These are phyloP conservation scores for Staphylotrichum tortipilum DNA, from an alignment of 495 filamentous ascomycete species.

Conservation along the genomic window DNA sequence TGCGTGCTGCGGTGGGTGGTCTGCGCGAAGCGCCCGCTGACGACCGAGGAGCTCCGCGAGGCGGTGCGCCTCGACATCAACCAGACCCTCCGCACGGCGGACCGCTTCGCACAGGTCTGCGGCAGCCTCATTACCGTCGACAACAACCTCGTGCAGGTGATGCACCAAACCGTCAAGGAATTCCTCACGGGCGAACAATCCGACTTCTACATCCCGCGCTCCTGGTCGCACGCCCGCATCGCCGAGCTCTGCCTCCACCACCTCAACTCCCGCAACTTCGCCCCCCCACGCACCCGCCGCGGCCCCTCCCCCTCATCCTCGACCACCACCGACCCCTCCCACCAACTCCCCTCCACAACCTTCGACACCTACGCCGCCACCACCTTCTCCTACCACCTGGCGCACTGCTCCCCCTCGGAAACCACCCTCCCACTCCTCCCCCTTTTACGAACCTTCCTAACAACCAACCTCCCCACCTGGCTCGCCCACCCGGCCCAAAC, in stretches of 20 bases:
- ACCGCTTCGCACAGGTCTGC: slow-evolving; percentile 13
- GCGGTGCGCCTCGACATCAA: slow-evolving; percentile 17
- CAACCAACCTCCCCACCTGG: slow-evolving; percentile 15
- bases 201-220: slow-evolving; percentile 8
- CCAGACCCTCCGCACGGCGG: slow-evolving; percentile 9
- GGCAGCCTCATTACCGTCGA: slow-evolving; percentile 17
- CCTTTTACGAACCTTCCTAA: slow-evolving; percentile 8
- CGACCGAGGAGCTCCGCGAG: slow-evolving; percentile 12
- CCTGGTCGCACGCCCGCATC: slow-evolving; percentile 12
- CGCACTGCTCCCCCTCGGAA: slow-evolving; percentile 10
- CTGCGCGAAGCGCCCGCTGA: slow-evolving; percentile 12
- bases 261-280: slow-evolving; percentile 13
- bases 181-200: slow-evolving; percentile 14
- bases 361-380: slow-evolving; percentile 14
- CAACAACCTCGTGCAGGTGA: slow-evolving; percentile 12
- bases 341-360: background rate
- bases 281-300: slow-evolving; percentile 9
- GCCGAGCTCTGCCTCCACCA: slow-evolving; percentile 16
- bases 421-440: slow-evolving; percentile 8
- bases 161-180: slow-evolving; percentile 20
- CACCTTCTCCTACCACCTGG: slow-evolving; percentile 18
- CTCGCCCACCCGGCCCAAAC: slow-evolving; percentile 14
- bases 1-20: slow-evolving; percentile 19
- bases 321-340: background rate
- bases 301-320: background rate